phyloP scores from a whole-genome alignment of 1,139 yeast species.

The Suhomyces guaymorum region DNA sequence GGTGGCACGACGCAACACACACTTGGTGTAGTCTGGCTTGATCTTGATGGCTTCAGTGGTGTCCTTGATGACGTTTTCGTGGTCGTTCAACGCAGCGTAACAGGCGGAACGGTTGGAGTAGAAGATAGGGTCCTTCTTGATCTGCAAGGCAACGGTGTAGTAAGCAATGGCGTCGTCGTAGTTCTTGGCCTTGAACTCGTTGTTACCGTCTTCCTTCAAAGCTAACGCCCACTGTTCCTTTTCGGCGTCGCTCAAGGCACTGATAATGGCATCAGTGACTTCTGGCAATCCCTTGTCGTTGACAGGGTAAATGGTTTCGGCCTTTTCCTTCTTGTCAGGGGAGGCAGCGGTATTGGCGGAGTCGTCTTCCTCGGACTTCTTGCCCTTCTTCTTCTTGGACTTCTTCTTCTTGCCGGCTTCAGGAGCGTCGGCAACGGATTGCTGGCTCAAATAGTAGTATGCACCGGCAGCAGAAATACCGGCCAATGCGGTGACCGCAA shows the following conservation, averaged over 20 bases:
- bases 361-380: slow-evolving; percentile 23
- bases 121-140: slow-evolving; percentile 81
- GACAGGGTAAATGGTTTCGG: slow-evolving; percentile 46
- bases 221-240: slow-evolving; percentile 71
- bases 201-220: slow-evolving; percentile 89
- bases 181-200: slow-evolving; percentile 68
- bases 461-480: slow-evolving; percentile 67
- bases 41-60: slow-evolving; percentile 81
- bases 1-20: slow-evolving; percentile 66
- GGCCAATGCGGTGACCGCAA: slow-evolving; percentile 59
- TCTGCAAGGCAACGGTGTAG: slow-evolving; percentile 74
- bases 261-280: slow-evolving; percentile 48
- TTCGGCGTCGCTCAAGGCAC: slow-evolving; percentile 50
- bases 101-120: slow-evolving; percentile 96
- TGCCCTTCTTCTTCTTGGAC: slow-evolving; percentile 42
- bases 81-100: slow-evolving; percentile 76
- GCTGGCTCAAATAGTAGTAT: slow-evolving; percentile 38
- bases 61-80: slow-evolving; percentile 82
- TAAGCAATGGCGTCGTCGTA: slow-evolving; percentile 72
- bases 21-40: slow-evolving; percentile 89
- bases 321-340: slow-evolving; percentile 19
- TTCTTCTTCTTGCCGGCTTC: slow-evolving; percentile 36
- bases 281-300: slow-evolving; percentile 58
- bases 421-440: slow-evolving; percentile 10
- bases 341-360: slow-evolving; percentile 19